Evolutionary conservation across 495 filamentous ascomycete species (phyloP).

Genomic region (Chaetomium cochliodes): DNA sequence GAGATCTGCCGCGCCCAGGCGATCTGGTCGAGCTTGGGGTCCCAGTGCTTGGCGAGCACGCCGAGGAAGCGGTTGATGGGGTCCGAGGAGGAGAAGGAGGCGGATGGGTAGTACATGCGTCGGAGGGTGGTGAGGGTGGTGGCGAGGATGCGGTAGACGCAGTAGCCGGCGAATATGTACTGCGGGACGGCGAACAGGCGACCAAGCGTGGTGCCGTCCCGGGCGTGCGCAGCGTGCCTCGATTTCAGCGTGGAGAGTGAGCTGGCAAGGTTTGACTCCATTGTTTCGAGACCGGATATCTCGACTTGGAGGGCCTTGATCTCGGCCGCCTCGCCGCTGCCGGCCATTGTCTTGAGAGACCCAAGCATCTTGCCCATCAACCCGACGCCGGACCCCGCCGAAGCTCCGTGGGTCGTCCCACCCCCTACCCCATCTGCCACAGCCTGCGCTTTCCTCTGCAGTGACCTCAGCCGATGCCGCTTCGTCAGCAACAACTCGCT

Average conservation of each 20-base stretch:
- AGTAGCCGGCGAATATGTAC: slow-evolving; percentile 71
- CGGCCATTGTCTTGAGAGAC: slow-evolving; percentile 48
- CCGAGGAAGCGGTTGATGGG: slow-evolving; percentile 74
- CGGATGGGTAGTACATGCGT: slow-evolving; percentile 49
- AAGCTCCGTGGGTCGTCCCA: slow-evolving; percentile 12
- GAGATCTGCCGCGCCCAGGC: slow-evolving; percentile 77
- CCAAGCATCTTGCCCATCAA: slow-evolving; percentile 68
- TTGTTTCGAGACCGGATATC: slow-evolving; percentile 72
- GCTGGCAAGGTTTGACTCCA: slow-evolving; percentile 63
- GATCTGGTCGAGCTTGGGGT: slow-evolving; percentile 63
- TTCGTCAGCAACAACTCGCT: slow-evolving; percentile 72
- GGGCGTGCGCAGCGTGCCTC: slow-evolving; percentile 58
- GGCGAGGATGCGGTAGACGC: slow-evolving; percentile 69
- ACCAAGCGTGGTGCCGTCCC: slow-evolving; percentile 61
- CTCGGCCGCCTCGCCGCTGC: slow-evolving; percentile 62
- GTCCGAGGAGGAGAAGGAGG: slow-evolving; percentile 66
- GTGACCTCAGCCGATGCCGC: slow-evolving; percentile 59
- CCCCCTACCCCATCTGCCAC: slow-evolving; percentile 45
- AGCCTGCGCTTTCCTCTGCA: slow-evolving; percentile 56
- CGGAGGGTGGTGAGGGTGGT: slow-evolving; percentile 62
- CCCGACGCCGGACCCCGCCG: slow-evolving; percentile 40
- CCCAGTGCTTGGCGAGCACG: slow-evolving; percentile 69
- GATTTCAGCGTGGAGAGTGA: slow-evolving; percentile 58
- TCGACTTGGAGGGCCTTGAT: slow-evolving; percentile 66
- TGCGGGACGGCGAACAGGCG: slow-evolving; percentile 56